These are phyloP conservation scores for Pseudopyrenochaeta lycopersici DNA, from an alignment of 2,329 filamentous ascomycete genomes.

Conservation along the genomic window DNA sequence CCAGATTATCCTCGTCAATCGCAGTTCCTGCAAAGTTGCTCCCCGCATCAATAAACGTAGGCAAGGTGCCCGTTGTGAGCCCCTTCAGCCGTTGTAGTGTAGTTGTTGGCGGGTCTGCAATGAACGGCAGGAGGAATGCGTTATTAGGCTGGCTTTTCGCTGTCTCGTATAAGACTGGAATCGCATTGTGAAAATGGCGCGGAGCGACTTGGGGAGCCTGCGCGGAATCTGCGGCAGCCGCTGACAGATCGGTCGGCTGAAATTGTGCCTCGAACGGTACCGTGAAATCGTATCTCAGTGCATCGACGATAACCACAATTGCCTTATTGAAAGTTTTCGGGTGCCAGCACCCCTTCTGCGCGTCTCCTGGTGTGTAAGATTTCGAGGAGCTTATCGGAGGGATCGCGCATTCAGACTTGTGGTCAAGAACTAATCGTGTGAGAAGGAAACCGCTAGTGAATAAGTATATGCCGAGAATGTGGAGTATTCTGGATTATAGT, in stretches of 20 bases:
- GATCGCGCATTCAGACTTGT: slow-evolving; percentile 78
- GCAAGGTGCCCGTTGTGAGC: slow-evolving; percentile 91
- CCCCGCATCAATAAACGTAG: slow-evolving; percentile 92
- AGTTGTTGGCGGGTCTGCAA: slow-evolving; percentile 93
- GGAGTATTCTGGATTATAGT: slow-evolving; percentile 66
- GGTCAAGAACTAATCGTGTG: slow-evolving; percentile 81
- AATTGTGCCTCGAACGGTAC: slow-evolving; percentile 73
- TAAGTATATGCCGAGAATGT: slow-evolving; percentile 83
- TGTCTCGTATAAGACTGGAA: slow-evolving; percentile 87
- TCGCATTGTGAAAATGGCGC: slow-evolving; percentile 83
- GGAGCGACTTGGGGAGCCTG: slow-evolving; percentile 37
- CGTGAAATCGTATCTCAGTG: slow-evolving; percentile 95
- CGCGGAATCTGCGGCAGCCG: slow-evolving; percentile 20
- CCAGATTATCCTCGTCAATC: slow-evolving; percentile 89
- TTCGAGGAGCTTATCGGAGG: slow-evolving; percentile 68
- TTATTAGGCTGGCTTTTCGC: slow-evolving; percentile 77
- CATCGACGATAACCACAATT: slow-evolving; percentile 89
- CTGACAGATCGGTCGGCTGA: slow-evolving; percentile 49
- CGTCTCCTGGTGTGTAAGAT: slow-evolving; percentile 49
- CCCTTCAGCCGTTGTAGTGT: slow-evolving; percentile 94
- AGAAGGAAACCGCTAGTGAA: slow-evolving; percentile 96
- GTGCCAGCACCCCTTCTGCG: slow-evolving; percentile 87
- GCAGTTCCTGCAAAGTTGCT: slow-evolving; percentile 95
- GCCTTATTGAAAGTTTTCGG: slow-evolving; percentile 92
- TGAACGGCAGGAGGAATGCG: slow-evolving; percentile 91